Evolutionary conservation across 768 basidiomycete species (phyloP).

Genomic region (Imleria badia): DNA sequence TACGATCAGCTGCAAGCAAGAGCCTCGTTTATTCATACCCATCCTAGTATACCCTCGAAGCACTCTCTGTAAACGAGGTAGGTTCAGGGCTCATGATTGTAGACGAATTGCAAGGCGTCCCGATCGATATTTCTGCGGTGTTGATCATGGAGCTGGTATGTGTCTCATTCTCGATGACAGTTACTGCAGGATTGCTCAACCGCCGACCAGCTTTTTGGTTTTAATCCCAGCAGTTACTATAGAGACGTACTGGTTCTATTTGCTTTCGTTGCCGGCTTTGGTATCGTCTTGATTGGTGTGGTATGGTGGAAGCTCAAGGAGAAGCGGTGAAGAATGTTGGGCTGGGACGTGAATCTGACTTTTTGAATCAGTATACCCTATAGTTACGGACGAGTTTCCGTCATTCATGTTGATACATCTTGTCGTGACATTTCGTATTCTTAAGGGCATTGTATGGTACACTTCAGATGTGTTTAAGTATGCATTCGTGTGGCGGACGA

Average conservation of each 20-base stretch:
- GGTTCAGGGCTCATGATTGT: slow-evolving; percentile 82
- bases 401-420: background rate
- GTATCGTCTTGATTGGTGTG: slow-evolving; percentile 62
- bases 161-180: background rate
- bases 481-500: background rate
- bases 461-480: background rate
- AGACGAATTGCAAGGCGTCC: slow-evolving; percentile 79
- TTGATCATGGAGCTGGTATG: slow-evolving; percentile 84
- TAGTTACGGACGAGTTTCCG: background rate
- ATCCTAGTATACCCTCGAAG: slow-evolving; percentile 64
- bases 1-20: background rate
- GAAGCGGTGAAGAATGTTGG: slow-evolving; percentile 47
- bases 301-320: slow-evolving; percentile 82
- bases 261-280: slow-evolving; percentile 83
- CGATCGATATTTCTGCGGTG: slow-evolving; percentile 73
- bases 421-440: background rate
- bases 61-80: slow-evolving; percentile 90
- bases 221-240: slow-evolving; percentile 79
- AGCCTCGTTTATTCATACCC: background rate
- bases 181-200: background rate
- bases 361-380: background rate
- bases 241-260: slow-evolving; percentile 86
- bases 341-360: too few relatives aligned
- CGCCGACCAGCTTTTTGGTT: slow-evolving; percentile 73
- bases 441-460: background rate